Percentiles rank a stretch among this genome's conserved stretches.
Evolutionary conservation across 1,284 basidiomycete genomes (phyloP).

Genomic region (Lignosus rhinocerotis): DNA sequence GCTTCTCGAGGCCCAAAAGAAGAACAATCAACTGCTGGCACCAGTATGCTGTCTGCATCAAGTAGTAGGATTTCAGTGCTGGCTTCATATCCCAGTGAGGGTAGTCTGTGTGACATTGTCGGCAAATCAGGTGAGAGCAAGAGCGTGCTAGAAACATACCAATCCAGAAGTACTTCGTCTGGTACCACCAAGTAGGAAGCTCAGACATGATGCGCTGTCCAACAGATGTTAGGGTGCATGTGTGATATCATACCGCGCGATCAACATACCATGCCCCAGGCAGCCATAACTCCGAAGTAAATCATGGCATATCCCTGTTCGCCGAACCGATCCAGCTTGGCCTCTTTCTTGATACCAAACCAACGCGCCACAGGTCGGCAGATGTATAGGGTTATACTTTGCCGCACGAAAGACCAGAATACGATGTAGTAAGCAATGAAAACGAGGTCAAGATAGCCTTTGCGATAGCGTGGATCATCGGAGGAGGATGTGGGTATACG

Average conservation of each 20-base stretch:
- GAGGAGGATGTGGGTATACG: conserved; percentile 53
- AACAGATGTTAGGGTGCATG: not conserved
- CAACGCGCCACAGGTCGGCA: conserved; percentile 71
- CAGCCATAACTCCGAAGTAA: conserved; percentile 75
- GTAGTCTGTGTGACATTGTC: conserved; percentile 54
- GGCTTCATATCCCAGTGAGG: conserved; percentile 89
- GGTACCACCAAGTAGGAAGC: conserved; percentile 90
- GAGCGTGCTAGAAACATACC: conserved; percentile 42
- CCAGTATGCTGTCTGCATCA: conserved; percentile 92
- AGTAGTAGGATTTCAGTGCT: conserved; percentile 89
- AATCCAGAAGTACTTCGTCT: conserved; percentile 81
- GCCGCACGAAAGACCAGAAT: conserved; percentile 90
- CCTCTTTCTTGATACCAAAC: conserved; percentile 67
- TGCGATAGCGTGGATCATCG: conserved; percentile 68
- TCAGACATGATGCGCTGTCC: conserved; percentile 80
- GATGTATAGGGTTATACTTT: conserved; percentile 71
- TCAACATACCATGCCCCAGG: conserved; percentile 76
- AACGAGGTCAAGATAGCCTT: conserved; percentile 76
- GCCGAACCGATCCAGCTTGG: conserved; percentile 81
- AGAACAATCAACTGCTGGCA: conserved; percentile 91
- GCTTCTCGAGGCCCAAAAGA: conserved; percentile 86
- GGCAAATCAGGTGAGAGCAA: not conserved
- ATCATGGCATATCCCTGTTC: conserved; percentile 89
- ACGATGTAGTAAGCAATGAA: conserved; percentile 90
- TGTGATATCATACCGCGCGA: not conserved